phyloP scores from a whole-genome alignment of 257 asterid genomes.

The Solanum bulbocastanum region DNA sequence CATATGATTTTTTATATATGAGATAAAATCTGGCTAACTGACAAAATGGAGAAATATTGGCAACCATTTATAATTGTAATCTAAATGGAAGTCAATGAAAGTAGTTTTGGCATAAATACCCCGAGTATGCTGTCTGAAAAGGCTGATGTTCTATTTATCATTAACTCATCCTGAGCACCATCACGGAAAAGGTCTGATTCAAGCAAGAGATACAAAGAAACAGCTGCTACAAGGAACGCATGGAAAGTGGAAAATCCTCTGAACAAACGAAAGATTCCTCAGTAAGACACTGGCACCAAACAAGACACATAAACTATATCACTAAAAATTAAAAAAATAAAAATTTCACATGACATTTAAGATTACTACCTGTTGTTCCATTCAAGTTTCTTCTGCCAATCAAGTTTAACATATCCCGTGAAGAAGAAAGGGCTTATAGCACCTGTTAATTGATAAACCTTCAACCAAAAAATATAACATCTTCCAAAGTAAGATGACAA shows the following conservation, averaged over 20 bases:
- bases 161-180: conserved; percentile 27
- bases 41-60: background rate
- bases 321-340: background rate
- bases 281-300: conserved; percentile 2
- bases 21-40: background rate
- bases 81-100: background rate
- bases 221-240: conserved; percentile 57
- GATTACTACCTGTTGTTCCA: conserved; percentile 76
- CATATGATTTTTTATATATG: background rate
- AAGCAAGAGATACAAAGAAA: conserved; percentile 58
- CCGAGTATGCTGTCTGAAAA: conserved; percentile 68
- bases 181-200: conserved; percentile 49
- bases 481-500: conserved; percentile 1
- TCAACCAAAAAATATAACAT: conserved; percentile 26
- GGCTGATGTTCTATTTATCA: conserved; percentile 43
- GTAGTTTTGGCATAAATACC: conserved; percentile 22
- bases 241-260: conserved; percentile 96
- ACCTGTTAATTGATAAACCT: conserved; percentile 86
- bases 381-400: conserved; percentile 50
- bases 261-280: conserved; percentile 3
- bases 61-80: background rate
- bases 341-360: background rate
- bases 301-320: background rate
- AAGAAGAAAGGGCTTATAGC: conserved; percentile 46
- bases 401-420: conserved; percentile 63